phyloP scores from a whole-genome alignment of 2,329 filamentous ascomycete species.

The Huntiella abstrusa region DNA sequence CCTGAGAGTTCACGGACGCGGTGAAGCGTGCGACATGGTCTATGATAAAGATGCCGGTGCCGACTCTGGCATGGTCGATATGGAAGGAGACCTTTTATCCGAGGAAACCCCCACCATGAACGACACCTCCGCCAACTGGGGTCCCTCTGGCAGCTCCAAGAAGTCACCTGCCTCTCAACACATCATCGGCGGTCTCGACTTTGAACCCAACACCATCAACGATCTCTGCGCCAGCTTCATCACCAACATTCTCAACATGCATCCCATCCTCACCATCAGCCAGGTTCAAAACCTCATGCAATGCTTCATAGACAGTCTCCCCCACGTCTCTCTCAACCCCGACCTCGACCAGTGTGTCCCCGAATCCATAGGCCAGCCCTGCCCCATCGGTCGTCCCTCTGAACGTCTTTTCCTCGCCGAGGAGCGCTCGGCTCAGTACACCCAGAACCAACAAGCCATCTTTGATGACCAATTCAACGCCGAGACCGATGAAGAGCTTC shows the following conservation, averaged over 20 bases:
- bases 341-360: not conserved
- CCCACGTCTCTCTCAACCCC: constrained; percentile 13
- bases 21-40: constrained; percentile 36
- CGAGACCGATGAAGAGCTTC: no score
- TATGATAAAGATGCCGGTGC: constrained; percentile 12
- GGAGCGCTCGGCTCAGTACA: not conserved
- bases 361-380: not conserved
- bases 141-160: constrained; percentile 15
- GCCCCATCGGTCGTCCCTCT: no score
- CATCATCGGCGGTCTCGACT: constrained; percentile 21
- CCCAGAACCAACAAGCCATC: no score
- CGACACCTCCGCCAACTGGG: constrained; percentile 32
- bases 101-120: constrained; percentile 34
- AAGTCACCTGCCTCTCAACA: not conserved
- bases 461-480: no score
- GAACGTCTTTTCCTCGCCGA: no score
- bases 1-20: constrained; percentile 57
- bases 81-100: constrained; percentile 27
- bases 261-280: constrained; percentile 38
- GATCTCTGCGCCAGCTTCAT: constrained; percentile 38
- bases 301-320: constrained; percentile 31
- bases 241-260: constrained; percentile 44
- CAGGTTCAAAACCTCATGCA: constrained; percentile 34
- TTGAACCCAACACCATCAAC: constrained; percentile 31
- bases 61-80: constrained; percentile 17